Evolutionary conservation across 805 yeast genomes (phyloP).

Genomic region (Candida cerambycidarum): DNA sequence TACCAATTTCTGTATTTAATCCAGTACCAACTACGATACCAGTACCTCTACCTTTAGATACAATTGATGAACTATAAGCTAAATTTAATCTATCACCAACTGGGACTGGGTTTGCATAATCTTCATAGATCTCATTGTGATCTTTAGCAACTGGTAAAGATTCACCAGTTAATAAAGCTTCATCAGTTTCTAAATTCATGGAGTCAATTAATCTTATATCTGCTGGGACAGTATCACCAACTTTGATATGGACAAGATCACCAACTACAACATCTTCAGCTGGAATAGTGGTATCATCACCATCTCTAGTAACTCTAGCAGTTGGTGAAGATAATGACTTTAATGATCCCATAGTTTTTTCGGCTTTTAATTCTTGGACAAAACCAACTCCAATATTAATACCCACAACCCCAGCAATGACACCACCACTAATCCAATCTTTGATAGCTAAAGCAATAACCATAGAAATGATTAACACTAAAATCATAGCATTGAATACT

Average conservation of each 20-base stretch:
- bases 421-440: slow-evolving; percentile 45
- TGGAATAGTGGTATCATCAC: slow-evolving; percentile 31
- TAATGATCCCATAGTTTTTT: slow-evolving; percentile 50
- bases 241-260: slow-evolving; percentile 38
- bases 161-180: slow-evolving; percentile 44
- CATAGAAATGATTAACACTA: slow-evolving; percentile 38
- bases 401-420: slow-evolving; percentile 45
- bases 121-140: slow-evolving; percentile 34
- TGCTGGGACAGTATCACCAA: slow-evolving; percentile 46
- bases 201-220: slow-evolving; percentile 37
- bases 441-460: slow-evolving; percentile 36
- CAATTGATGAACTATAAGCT: slow-evolving; percentile 37
- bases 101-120: slow-evolving; percentile 33
- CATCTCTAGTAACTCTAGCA: slow-evolving; percentile 46
- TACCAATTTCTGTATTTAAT: slow-evolving; percentile 41
- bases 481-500: slow-evolving; percentile 40
- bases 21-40: slow-evolving; percentile 43
- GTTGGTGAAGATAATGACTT: slow-evolving; percentile 47
- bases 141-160: slow-evolving; percentile 36
- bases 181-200: slow-evolving; percentile 43
- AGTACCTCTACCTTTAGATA: slow-evolving; percentile 42
- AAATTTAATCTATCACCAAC: slow-evolving; percentile 38
- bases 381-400: slow-evolving; percentile 51
- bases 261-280: slow-evolving; percentile 49
- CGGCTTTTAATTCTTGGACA: slow-evolving; percentile 51